Base-by-base conservation (phyloP, 257 asterid species). In the Solanum boliviense region DNA sequence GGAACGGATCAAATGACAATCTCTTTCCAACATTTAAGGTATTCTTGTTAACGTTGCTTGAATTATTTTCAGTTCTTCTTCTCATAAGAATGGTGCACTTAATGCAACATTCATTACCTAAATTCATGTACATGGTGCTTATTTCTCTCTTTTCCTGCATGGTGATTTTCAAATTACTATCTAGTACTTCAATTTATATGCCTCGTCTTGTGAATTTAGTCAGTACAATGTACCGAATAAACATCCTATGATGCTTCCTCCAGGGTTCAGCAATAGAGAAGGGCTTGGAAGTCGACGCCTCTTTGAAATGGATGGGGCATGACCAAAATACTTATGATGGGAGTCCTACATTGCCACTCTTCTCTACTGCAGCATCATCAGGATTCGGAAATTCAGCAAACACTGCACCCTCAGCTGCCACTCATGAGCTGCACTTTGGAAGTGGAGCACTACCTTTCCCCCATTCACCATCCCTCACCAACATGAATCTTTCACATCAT, bases 281-380 rank as follows among this genome's bases (percentile, higher is more conserved):
- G 94, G 93, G 89, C 84, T 73, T 78, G 92, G 93, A 88, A 91
- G 87, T 88, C 48, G 90, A 89, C 90, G 13, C 93, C 85, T 89
- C 93, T 2, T 89, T 92, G 81, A 93, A 91, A 65, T 91, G 94
- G 95, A 87, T 90, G 36, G 84, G 91, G 93, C 88, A 88, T 36
- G 88, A 88, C 36, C 89, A 84, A 5, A 87, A 86, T 87, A 87
- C 84, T 70, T 73, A 87, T 29, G 70, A 85, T 21, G 92, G 91
- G 86, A 88, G 88, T 86, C 89, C 90, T 70, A 91, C 91, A 44
- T 89, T 86, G 81, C 88, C 92, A 25, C 90, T 92, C 92, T 93
- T 94, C 91, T 92, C 94, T 89, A 91, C 93, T 92, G 98, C 99
- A 96, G 99, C 65, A 95, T 96, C 98, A 96, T 96, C 98, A 94